These are phyloP conservation scores for Aspergillus candidus DNA, from an alignment of 2,329 filamentous ascomycete genomes.

Conservation along the genomic window DNA sequence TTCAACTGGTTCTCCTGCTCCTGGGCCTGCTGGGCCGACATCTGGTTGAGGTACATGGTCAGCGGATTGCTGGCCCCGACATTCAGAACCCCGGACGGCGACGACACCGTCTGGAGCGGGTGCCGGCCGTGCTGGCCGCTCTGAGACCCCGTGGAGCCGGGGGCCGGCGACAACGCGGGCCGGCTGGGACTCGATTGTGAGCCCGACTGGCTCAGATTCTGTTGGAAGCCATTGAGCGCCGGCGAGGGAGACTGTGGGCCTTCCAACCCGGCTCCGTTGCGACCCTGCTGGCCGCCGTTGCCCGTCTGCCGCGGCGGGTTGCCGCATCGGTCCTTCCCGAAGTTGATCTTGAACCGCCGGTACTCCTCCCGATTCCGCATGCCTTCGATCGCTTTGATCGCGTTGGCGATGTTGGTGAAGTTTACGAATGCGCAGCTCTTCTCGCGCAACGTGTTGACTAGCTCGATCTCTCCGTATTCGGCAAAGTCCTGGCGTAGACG, in stretches of 20 bases:
- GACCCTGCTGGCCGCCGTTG: slow-evolving; percentile 59
- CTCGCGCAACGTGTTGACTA: slow-evolving; percentile 92
- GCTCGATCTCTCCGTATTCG: slow-evolving; percentile 94
- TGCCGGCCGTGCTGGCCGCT: slow-evolving; percentile 56
- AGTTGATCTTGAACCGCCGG: slow-evolving; percentile 98
- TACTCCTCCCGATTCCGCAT: slow-evolving; percentile 94
- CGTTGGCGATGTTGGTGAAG: slow-evolving; percentile 99
- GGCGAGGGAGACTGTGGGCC: slow-evolving; percentile 50
- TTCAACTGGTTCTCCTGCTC: slow-evolving; percentile 55
- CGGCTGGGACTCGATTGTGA: slow-evolving; percentile 57
- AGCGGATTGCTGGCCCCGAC: slow-evolving; percentile 76
- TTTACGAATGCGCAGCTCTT: slow-evolving; percentile 99
- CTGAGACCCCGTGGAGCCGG: slow-evolving; percentile 47
- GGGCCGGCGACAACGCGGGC: slow-evolving; percentile 48
- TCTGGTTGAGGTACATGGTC: slow-evolving; percentile 86
- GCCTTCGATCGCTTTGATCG: slow-evolving; percentile 98
- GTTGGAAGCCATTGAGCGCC: slow-evolving; percentile 53
- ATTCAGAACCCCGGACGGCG: slow-evolving; percentile 70
- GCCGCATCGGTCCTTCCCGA: slow-evolving; percentile 95
- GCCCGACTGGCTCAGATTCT: slow-evolving; percentile 47
- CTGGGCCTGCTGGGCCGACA: slow-evolving; percentile 54
- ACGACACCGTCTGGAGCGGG: slow-evolving; percentile 49
- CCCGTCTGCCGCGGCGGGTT: slow-evolving; percentile 88
- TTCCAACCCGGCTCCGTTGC: slow-evolving; percentile 51
- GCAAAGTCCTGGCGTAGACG: slow-evolving; percentile 93